Conservation (phyloP, 352 stramenopile species). For the Phytophthora vignae region DNA sequence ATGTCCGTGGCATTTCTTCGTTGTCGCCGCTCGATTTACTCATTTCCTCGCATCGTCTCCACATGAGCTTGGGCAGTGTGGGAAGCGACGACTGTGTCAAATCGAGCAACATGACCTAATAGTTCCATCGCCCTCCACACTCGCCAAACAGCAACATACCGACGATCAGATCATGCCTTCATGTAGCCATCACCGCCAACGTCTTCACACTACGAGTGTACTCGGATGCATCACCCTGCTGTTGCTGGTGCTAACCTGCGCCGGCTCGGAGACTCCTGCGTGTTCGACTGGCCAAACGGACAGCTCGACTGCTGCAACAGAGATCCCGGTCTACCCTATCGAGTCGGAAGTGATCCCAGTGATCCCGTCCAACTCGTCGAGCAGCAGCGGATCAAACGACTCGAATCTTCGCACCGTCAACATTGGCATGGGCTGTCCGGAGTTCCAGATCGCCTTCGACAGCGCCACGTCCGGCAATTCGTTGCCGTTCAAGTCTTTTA, state of each 20-base stretch:
- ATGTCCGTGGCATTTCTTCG: too few species aligned
- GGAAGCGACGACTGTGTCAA: neutral
- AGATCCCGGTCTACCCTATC: neutral
- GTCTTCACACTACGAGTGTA: neutral
- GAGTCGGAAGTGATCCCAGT: neutral
- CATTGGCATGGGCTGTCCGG: slow-evolving; percentile 53
- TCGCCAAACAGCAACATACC: neutral
- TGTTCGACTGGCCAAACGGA: neutral
- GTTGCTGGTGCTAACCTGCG: neutral
- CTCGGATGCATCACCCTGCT: neutral
- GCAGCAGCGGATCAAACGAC: neutral
- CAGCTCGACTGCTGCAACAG: neutral
- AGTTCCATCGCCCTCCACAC: neutral
- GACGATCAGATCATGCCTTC: too few species aligned
- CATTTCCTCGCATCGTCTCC: too few species aligned
- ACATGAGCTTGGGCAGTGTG: neutral
- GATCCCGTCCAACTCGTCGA: neutral
- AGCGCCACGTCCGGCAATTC: slow-evolving; percentile 36
- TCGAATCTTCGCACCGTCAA: slow-evolving; percentile 25
- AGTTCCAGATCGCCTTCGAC: slow-evolving; percentile 54
- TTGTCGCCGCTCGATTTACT: too few species aligned
- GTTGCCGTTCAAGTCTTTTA: slow-evolving; percentile 51
- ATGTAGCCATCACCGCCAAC: neutral
- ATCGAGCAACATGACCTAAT: neutral
- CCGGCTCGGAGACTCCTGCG: neutral